phyloP scores from a whole-genome alignment of 2,329 filamentous ascomycete species.

The Sporothrix brasiliensis region DNA sequence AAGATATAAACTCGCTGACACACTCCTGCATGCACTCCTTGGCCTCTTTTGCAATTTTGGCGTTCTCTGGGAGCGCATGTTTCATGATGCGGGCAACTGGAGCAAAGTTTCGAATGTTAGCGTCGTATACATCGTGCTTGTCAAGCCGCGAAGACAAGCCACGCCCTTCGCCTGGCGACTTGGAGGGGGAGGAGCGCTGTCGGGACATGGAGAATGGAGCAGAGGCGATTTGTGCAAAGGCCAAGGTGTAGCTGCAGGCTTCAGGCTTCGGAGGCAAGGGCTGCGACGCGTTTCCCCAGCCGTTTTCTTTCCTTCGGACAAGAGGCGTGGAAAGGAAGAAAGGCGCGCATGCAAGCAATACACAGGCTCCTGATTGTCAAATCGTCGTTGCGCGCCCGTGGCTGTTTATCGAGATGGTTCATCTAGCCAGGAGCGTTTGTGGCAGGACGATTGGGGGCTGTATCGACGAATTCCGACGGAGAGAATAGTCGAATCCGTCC shows the following conservation, averaged over 20 bases:
- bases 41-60: constrained; percentile 98
- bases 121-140: constrained; percentile 66
- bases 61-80: constrained; percentile 92
- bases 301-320: neutral
- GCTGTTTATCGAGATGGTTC: constrained; percentile 4
- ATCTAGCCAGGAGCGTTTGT: constrained; percentile 6
- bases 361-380: constrained; percentile 3
- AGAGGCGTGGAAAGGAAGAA: constrained; percentile 1
- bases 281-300: neutral
- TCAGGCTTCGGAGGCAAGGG: neutral
- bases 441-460: constrained; percentile 4
- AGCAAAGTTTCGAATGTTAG: constrained; percentile 92
- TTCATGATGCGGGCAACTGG: constrained; percentile 99
- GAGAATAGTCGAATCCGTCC: constrained; percentile 3
- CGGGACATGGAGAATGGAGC: constrained; percentile 56
- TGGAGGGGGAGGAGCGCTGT: constrained; percentile 53
- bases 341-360: constrained; percentile 24
- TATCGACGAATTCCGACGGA: constrained; percentile 5
- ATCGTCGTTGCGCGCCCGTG: neutral
- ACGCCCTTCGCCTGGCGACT: constrained; percentile 54
- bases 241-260: constrained; percentile 9
- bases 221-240: neutral
- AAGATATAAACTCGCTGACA: constrained; percentile 99
- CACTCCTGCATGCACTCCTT: constrained; percentile 99
- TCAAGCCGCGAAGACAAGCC: constrained; percentile 50